These are phyloP conservation scores for Sisymbrium altissimum DNA, from an alignment of 345 rosid genomes.

Conservation along the genomic window DNA sequence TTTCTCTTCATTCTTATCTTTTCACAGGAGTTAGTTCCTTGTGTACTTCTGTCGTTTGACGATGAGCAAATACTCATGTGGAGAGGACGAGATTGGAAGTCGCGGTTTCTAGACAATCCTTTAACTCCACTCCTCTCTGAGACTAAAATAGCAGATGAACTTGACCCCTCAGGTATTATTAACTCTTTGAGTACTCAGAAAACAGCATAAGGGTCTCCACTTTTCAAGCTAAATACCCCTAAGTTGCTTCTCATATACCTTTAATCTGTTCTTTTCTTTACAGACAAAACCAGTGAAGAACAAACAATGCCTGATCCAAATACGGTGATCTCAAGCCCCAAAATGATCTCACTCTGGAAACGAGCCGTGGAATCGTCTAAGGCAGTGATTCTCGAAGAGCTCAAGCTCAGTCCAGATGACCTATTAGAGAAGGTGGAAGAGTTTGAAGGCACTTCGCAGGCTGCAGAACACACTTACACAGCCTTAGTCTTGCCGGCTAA, in stretches of 20 bases:
- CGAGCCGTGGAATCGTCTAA: conserved; percentile 63
- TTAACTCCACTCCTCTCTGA: conserved; percentile 34
- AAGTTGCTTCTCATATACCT: not conserved
- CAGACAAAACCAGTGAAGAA: conserved; percentile 20
- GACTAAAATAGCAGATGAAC: conserved; percentile 24
- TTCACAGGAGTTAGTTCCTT: conserved; percentile 81
- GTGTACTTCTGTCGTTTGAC: conserved; percentile 82
- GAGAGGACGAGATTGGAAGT: conserved; percentile 86
- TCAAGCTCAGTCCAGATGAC: conserved; percentile 57
- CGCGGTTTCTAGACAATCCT: conserved; percentile 48
- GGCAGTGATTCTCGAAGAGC: conserved; percentile 59
- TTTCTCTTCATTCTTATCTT: not conserved
- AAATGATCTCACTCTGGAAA: conserved; percentile 77
- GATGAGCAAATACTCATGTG: conserved; percentile 89
- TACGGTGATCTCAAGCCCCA: conserved; percentile 56
- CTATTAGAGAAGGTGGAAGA: conserved; percentile 73
- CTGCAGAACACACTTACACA: conserved; percentile 68
- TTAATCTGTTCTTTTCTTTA: not conserved
- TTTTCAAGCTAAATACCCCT: not conserved
- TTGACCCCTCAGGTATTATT: conserved; percentile 37
- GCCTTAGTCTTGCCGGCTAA: conserved; percentile 49
- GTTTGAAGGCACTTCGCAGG: conserved; percentile 59
- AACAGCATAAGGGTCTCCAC: not conserved
- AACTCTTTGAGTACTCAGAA: not conserved
- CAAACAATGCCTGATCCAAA: conserved; percentile 18